Percentiles rank a stretch among this genome's conserved stretches.
Conservation (phyloP, 2,329 filamentous ascomycete genomes). For the Purpureocillium takamizusanense region DNA sequence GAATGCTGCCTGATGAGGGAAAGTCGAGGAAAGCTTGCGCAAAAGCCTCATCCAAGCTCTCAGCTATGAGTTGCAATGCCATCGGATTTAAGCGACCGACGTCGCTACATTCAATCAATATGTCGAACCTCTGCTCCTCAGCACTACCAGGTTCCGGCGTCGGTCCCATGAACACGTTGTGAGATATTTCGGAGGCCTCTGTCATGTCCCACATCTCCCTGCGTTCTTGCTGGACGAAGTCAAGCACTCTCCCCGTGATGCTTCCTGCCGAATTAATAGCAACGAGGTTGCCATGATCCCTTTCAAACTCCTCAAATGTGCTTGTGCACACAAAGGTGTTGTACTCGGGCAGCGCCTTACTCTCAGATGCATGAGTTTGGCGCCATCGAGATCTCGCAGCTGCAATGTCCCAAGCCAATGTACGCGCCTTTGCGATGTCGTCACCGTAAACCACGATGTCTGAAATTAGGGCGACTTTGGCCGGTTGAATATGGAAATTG, state of each 20-base stretch:
- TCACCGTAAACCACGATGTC: conserved; percentile 92
- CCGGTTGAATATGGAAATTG: conserved; percentile 93
- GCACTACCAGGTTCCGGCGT: conserved; percentile 61
- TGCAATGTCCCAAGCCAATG: conserved; percentile 60
- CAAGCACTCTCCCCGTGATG: conserved; percentile 68
- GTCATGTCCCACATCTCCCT: conserved; percentile 93
- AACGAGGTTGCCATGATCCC: conserved; percentile 59
- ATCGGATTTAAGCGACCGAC: conserved; percentile 65
- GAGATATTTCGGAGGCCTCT: conserved; percentile 74
- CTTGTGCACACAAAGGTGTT: conserved; percentile 73
- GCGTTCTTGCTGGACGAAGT: conserved; percentile 85
- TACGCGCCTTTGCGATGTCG: conserved; percentile 49
- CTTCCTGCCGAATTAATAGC: conserved; percentile 63
- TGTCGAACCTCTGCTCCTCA: conserved; percentile 60
- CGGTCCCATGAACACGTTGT: conserved; percentile 84
- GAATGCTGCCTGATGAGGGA: conserved; percentile 86
- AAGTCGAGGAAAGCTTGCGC: conserved; percentile 52
- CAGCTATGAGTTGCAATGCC: conserved; percentile 54
- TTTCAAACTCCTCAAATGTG: conserved; percentile 64
- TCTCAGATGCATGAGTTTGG: conserved; percentile 49
- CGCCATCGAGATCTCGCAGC: conserved; percentile 70
- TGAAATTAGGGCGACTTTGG: conserved; percentile 78
- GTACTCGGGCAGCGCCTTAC: conserved; percentile 53
- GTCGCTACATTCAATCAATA: conserved; percentile 85
- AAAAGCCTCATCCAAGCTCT: conserved; percentile 37